Base-by-base conservation (phyloP, 2,329 filamentous ascomycete species). In the Dactylellina leptospora region DNA sequence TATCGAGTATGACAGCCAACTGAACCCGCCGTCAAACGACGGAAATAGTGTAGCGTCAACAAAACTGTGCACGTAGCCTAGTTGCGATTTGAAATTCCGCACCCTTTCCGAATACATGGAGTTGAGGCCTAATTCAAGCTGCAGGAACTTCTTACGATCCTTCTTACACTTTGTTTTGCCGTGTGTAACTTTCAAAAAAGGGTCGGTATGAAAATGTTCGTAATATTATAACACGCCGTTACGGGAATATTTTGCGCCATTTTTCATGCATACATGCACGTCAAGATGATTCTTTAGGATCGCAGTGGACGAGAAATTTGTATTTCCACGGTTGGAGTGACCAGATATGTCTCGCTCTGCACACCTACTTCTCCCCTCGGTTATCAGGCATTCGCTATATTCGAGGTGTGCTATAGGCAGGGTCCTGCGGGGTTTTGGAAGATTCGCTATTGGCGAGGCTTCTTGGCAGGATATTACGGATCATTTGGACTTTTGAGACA, bases 31-130 rank as follows among this genome's bases (percentile, higher is more conserved):
- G 22, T 2, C 2, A 28, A 55, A 1, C 28, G 18, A 27, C 30
- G 51, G 51, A 42, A 27, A 16, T 55, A n/a, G 20, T n/a, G 45
- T 50, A 28, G 22, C 22, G 27, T n/a, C 23, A 13, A n/a, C 36
- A 40, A 11, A 40, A 40, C 36, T 16, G 13, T 1, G 36, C 36
- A n/a, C n/a, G n/a, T 40, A 40, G 36, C 8, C 13, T 16, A 40
- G 36, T 40, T 40, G 36, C 10, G 5, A 40, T 40, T 40, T 40
- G 36, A 38, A 38, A 38, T 38, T 38, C 33, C 10, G 33, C 33
- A n/a, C n/a, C n/a, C n/a, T n/a, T n/a, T 38, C 3, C 9, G 16
- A 38, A 10, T n/a, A 38, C 33, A 38, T 38, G 33, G 33, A 13
- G 10, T 13, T 38, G 16, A 10, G 33, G 33, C 33, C 33, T 38